Evolutionary conservation across 805 yeast species (phyloP), one percentile per base, ranked within the genome.

Genomic region (Wickerhamiella slavikovae): DNA sequence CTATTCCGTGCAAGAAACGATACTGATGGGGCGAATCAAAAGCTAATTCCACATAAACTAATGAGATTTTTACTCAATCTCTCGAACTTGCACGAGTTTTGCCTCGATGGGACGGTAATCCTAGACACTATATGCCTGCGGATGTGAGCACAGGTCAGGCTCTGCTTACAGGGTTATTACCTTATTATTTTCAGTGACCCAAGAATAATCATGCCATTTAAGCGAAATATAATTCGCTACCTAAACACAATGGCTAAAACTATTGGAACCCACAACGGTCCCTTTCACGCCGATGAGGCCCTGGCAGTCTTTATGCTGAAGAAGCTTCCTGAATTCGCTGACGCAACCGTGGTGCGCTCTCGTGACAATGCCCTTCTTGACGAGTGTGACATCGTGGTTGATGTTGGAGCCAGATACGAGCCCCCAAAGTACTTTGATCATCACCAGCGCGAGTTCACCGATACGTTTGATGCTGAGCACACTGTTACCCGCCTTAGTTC

Each of bases 231-330:
- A 7, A 18, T 18, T 18, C 21, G 21, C 21, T 18, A 18, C 21
- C 10, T 18, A 6, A 7, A 6, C 6, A 18, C 9, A 5, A 49
- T 58, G 46, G 48, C 69, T 35, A 69, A 67, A 44, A n/a, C n/a
- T n/a, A 77, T 83, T 33, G 85, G 93, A 47, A 83, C 93, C 9
- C 59, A 49, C 35, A 44, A 44, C 28, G 98, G 98, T 5, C 65
- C 82, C 0, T 89, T 89, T 62, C 98, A 89, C 48, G 96, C 96
- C 8, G 98, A 89, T 51, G 98, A 89, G 52, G 71, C 93, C 8
- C 62, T 89, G 29, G 98, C 96, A 2, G 93, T 85, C 3, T 83
- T 64, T 51, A 70, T 89, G 74, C 57, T 89, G 33, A 68, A 65
- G 40, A 56, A 68, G 13, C 55, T 85, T 27, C 89, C 93, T 6